Percentiles rank a stretch among this genome's conserved stretches.
These are phyloP conservation scores for Chimonanthus praecox DNA, from an alignment of 164 flowering plant genomes.

Conservation along the genomic window DNA sequence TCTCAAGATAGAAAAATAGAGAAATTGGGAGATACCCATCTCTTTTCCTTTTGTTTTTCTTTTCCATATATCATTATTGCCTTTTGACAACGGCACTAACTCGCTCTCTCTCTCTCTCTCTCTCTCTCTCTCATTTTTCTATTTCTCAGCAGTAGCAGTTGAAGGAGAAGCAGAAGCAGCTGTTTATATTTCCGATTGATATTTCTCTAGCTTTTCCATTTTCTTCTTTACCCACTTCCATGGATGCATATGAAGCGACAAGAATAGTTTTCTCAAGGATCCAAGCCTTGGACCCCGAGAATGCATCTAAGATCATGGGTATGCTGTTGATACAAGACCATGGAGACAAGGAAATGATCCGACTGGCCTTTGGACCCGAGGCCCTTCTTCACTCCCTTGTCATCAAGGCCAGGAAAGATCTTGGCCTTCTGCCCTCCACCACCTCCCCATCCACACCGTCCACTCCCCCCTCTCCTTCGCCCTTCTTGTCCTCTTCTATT, in stretches of 20 bases:
- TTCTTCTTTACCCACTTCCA: conserved; percentile 16
- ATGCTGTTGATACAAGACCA: conserved; percentile 78
- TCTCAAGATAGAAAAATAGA: background rate
- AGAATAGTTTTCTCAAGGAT: conserved; percentile 74
- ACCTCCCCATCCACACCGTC: conserved; percentile 47
- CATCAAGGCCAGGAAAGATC: conserved; percentile 52
- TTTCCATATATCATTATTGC: conserved; percentile 2
- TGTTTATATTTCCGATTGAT: conserved; percentile 10
- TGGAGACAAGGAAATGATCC: conserved; percentile 90
- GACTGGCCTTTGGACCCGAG: conserved; percentile 91
- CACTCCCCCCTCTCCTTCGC: conserved; percentile 42
- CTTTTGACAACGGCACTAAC: conserved; percentile 7
- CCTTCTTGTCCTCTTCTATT: conserved; percentile 28
- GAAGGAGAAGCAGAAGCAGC: background rate
- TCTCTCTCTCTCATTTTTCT: background rate
- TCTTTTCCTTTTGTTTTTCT: background rate
- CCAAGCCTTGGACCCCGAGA: conserved; percentile 76
- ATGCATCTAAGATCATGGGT: conserved; percentile 90
- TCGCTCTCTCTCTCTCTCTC: background rate
- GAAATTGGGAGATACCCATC: background rate
- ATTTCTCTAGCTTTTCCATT: conserved; percentile 15
- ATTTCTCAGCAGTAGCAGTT: conserved; percentile 2
- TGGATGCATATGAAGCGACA: conserved; percentile 93
- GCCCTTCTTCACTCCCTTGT: conserved; percentile 61
- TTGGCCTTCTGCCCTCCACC: conserved; percentile 29